These are phyloP conservation scores for Eremochloa ophiuroides DNA, from an alignment of 176 grass and related monocot species.

Conservation along the genomic window DNA sequence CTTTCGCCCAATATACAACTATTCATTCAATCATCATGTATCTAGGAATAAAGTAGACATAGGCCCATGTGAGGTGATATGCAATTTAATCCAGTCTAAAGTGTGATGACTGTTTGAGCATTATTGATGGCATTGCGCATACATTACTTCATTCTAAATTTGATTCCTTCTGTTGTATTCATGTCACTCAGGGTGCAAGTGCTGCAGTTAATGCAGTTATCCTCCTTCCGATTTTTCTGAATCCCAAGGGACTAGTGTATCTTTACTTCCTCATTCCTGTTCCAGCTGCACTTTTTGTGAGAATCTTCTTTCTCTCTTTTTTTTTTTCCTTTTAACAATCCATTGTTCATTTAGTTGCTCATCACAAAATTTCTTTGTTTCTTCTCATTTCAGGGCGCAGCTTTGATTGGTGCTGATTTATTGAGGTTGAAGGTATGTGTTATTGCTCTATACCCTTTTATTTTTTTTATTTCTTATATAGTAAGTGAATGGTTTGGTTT, in stretches of 20 bases:
- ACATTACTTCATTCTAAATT: neutral
- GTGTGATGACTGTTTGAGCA: neutral
- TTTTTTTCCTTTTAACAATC: neutral
- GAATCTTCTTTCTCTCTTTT: slow-evolving; percentile 7
- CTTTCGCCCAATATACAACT: neutral
- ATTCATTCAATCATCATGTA: neutral
- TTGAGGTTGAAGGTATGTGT: slow-evolving; percentile 55
- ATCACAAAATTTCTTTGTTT: slow-evolving; percentile 9
- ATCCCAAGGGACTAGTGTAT: slow-evolving; percentile 69
- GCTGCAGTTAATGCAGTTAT: slow-evolving; percentile 83
- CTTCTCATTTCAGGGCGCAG: slow-evolving; percentile 60
- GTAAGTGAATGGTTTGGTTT: slow-evolving; percentile 17
- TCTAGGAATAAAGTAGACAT: neutral
- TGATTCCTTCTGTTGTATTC: slow-evolving; percentile 18
- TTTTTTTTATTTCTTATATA: slow-evolving; percentile 20
- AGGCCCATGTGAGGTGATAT: slow-evolving; percentile 2
- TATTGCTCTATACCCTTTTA: neutral
- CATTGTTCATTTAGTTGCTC: neutral
- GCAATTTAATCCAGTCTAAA: slow-evolving; percentile 14
- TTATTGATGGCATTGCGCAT: neutral
- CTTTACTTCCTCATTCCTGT: slow-evolving; percentile 73
- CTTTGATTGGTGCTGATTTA: slow-evolving; percentile 64
- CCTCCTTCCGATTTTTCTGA: slow-evolving; percentile 79
- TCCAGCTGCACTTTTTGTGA: slow-evolving; percentile 74
- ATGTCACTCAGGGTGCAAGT: slow-evolving; percentile 81